phyloP scores from a whole-genome alignment of 495 filamentous ascomycete species.

The Penicillium maclennaniae region DNA sequence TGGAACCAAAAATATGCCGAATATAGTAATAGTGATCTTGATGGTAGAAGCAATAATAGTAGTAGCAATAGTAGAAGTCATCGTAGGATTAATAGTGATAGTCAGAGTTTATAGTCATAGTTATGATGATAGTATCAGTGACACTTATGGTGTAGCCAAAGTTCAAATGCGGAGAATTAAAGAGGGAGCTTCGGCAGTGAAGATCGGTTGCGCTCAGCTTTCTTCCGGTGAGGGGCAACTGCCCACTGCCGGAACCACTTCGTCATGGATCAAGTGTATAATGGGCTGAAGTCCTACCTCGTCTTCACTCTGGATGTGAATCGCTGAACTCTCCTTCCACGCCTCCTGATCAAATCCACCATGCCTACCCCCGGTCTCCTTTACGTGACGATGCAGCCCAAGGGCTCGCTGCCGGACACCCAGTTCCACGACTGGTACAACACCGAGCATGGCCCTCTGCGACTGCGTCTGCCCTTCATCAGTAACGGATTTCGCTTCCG shows the following conservation, averaged over 20 bases:
- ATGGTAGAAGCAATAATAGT: too few relatives aligned
- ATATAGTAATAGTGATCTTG: background rate
- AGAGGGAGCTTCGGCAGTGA: constrained; percentile 18
- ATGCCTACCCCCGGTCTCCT: constrained; percentile 59
- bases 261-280: background rate
- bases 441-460: constrained; percentile 78
- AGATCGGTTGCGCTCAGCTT: constrained; percentile 23
- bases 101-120: too few relatives aligned
- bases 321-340: background rate
- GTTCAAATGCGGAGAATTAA: background rate
- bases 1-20: background rate
- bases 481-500: constrained; percentile 74
- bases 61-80: too few relatives aligned
- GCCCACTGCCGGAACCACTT: background rate
- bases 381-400: constrained; percentile 76
- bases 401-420: constrained; percentile 54
- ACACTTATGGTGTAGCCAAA: too few relatives aligned
- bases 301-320: background rate
- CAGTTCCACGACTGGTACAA: constrained; percentile 92
- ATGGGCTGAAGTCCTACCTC: background rate
- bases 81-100: too few relatives aligned
- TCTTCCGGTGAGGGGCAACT: constrained; percentile 22
- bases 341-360: constrained; percentile 7
- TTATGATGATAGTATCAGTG: too few relatives aligned
- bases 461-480: constrained; percentile 69